phyloP scores from a whole-genome alignment of 2,329 filamentous ascomycete genomes.

The Periconia sp. region DNA sequence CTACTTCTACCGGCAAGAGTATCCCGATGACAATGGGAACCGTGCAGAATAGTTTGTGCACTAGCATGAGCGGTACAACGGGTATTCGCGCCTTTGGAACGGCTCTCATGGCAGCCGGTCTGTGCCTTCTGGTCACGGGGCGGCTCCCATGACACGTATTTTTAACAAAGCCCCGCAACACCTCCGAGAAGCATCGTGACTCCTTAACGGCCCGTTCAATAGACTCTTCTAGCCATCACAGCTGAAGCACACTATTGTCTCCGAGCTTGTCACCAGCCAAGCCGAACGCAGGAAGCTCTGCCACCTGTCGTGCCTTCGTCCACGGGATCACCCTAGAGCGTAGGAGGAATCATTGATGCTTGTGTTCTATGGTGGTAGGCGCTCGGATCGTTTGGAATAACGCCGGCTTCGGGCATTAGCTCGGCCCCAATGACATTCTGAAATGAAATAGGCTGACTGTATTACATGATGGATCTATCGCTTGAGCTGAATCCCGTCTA shows the following conservation, averaged over 20 bases:
- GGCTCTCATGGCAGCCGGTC: too few species aligned
- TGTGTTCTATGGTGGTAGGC: too few species aligned
- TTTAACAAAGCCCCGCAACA: slow-evolving; percentile 33
- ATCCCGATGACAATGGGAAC: slow-evolving; percentile 19
- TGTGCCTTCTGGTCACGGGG: slow-evolving; percentile 32
- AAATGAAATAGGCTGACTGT: too few species aligned
- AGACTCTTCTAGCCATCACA: not conserved
- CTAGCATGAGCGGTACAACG: slow-evolving; percentile 18
- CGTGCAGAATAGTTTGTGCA: slow-evolving; percentile 5
- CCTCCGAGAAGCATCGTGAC: slow-evolving; percentile 39
- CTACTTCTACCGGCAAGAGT: slow-evolving; percentile 14
- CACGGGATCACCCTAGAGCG: not conserved
- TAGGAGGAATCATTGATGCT: too few species aligned
- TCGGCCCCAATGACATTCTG: too few species aligned
- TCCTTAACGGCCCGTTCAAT: slow-evolving; percentile 13
- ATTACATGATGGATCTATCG: too few species aligned
- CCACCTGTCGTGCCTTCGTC: slow-evolving; percentile 8
- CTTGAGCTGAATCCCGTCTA: too few species aligned
- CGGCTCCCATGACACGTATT: slow-evolving; percentile 27
- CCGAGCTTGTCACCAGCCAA: slow-evolving; percentile 17
- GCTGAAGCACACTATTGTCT: too few species aligned
- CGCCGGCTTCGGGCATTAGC: too few species aligned
- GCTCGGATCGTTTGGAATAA: too few species aligned
- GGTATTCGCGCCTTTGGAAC: slow-evolving; percentile 23
- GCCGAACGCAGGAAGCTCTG: slow-evolving; percentile 19